A percentile compares a stretch with the other conserved stretches of the same genome.
These are phyloP conservation scores for Leucosporidium yakuticum DNA, from an alignment of 768 basidiomycete species.

Conservation along the genomic window DNA sequence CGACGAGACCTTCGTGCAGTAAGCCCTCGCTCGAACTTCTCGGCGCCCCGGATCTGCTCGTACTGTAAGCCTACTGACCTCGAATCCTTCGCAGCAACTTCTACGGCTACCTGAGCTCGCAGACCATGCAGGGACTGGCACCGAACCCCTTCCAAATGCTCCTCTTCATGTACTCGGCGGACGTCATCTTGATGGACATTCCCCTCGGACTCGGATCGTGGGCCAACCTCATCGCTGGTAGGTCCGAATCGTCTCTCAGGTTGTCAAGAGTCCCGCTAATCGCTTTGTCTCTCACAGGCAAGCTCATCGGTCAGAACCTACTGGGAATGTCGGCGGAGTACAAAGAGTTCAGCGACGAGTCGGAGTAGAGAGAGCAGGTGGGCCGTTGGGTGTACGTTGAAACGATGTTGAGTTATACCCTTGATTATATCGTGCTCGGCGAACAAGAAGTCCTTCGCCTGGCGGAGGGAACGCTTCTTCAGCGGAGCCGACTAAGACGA, in stretches of 20 bases:
- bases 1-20: constrained; percentile 20
- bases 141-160: constrained; percentile 19
- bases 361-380: too few relatives aligned
- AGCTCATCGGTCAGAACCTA: neutral
- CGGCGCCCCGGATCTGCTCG: too few relatives aligned
- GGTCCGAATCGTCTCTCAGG: neutral
- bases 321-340: neutral
- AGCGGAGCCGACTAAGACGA: too few relatives aligned
- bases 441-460: too few relatives aligned
- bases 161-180: constrained; percentile 21
- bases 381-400: too few relatives aligned
- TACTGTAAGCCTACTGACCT: neutral
- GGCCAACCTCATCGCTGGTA: constrained; percentile 1
- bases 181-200: constrained; percentile 7
- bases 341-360: neutral
- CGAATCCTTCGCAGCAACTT: neutral
- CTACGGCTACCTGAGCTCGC: constrained; percentile 17
- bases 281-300: neutral
- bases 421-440: too few relatives aligned
- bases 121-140: constrained; percentile 8
- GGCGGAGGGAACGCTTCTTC: too few relatives aligned
- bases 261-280: neutral
- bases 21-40: neutral
- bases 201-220: constrained; percentile 2
- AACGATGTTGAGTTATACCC: too few relatives aligned